Conservation (phyloP, 169 alveolate genomes). For the Babesia bovis region DNA sequence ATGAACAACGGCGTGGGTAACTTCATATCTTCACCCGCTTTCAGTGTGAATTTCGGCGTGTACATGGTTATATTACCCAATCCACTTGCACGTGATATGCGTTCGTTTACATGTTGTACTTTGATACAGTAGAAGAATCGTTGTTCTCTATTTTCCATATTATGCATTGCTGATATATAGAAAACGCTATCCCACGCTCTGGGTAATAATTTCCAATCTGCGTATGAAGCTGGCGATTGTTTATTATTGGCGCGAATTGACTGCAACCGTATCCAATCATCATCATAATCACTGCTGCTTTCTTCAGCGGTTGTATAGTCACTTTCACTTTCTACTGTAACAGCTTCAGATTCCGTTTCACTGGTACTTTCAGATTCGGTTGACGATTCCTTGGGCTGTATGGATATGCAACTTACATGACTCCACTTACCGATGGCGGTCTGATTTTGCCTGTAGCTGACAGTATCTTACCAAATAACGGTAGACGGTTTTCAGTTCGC, state of each 20-base stretch:
- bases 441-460: conserved; percentile 3
- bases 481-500: not conserved
- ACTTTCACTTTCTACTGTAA: conserved; percentile 24
- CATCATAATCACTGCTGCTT: conserved; percentile 20
- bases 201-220: conserved; percentile 25
- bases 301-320: conserved; percentile 13
- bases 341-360: conserved; percentile 1
- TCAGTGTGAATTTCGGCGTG: conserved; percentile 74
- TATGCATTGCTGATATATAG: conserved; percentile 65
- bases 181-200: conserved; percentile 63
- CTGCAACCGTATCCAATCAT: conserved; percentile 45
- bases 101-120: conserved; percentile 45
- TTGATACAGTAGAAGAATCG: conserved; percentile 55
- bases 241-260: conserved; percentile 22
- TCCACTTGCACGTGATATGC: conserved; percentile 17
- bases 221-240: conserved; percentile 11
- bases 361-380: not conserved
- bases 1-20: conserved; percentile 70
- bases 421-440: not conserved
- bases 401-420: too few relatives aligned
- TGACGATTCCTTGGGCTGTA: conserved; percentile 2
- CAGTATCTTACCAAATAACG: conserved; percentile 26
- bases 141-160: conserved; percentile 57
- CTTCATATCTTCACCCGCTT: conserved; percentile 70
- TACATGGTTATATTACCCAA: conserved; percentile 61